Evolutionary conservation across 257 asterid genomes (phyloP), one percentile per base, ranked within the genome.

Genomic region (Solanum virginianum): DNA sequence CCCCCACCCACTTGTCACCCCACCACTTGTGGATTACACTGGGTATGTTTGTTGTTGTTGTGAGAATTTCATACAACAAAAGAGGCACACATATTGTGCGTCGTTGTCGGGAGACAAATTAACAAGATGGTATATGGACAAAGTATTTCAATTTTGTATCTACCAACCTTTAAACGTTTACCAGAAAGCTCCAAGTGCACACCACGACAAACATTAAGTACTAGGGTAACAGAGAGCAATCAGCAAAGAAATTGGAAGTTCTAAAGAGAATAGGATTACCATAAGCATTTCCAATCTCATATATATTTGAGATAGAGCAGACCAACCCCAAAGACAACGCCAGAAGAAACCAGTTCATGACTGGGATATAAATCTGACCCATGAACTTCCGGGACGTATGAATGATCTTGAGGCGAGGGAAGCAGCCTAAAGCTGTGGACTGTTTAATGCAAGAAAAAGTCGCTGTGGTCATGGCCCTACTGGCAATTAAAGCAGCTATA

Each of bases 281-380:
- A 85, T 97, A 97, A 87, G 99, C 99, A 94, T 94, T 97, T 88
- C 99, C 99, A 77, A 97, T 95, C 93, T 97, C 98, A 83, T 94
- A 94, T 81, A 94, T 91, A 87, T 91, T 95, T 84, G 99, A 93
- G 91, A 97, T 95, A 49, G 94, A 90, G 91, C 97, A 93, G 87
- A 95, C 97, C 68, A 97, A 86, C 82, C 94, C 91, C 89, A 97
- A 89, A 8, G 99, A 93, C 16, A 93, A 88, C 51, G 82, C 94
- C 91, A 97, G 93, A 56, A 97, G 90, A 89, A 97, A 94, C 99
- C 98, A 97, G 90, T 97, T 97, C 98, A 97, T 92, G 89, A 90
- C 98, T 49, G 99, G 99, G 85, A 97, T 95, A 80, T 97, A 97
- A 85, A 97, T 95, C 88, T 97, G 99, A 84, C 99, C 99, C 98